These are phyloP conservation scores for Exophiala viscosa DNA, from an alignment of 2,329 filamentous ascomycete genomes.

Conservation along the genomic window DNA sequence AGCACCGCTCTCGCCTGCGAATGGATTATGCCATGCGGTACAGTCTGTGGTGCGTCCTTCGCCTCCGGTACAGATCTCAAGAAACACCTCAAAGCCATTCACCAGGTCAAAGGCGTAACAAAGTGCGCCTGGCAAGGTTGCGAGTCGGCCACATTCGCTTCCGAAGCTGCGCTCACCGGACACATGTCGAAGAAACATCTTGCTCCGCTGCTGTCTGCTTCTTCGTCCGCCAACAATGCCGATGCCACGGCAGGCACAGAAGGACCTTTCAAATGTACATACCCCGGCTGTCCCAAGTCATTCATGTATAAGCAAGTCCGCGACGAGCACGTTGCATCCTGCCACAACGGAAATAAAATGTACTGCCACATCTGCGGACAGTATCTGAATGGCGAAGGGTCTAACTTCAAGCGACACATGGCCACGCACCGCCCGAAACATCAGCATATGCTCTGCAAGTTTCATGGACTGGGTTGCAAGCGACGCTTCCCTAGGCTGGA, in stretches of 20 bases:
- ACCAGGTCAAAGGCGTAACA: constrained; percentile 25
- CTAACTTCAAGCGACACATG: constrained; percentile 29
- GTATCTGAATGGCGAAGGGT: constrained; percentile 28
- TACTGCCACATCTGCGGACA: constrained; percentile 28
- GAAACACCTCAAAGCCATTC: constrained; percentile 27
- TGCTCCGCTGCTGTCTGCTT: constrained; percentile 17
- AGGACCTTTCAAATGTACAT: constrained; percentile 29
- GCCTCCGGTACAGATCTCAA: constrained; percentile 27
- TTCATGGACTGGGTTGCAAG: constrained; percentile 26
- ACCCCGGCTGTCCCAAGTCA: constrained; percentile 26
- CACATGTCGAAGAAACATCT: constrained; percentile 30
- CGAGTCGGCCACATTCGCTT: constrained; percentile 25
- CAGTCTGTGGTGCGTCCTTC: constrained; percentile 26
- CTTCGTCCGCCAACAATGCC: constrained; percentile 3
- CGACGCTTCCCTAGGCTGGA: constrained; percentile 27
- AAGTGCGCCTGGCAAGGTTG: constrained; percentile 27
- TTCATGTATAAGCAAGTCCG: constrained; percentile 31
- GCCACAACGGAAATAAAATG: constrained; percentile 26
- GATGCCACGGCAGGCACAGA: constrained; percentile 9
- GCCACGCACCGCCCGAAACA: constrained; percentile 28
- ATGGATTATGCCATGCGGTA: constrained; percentile 30
- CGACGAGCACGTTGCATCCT: constrained; percentile 26
- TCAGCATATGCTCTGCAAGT: constrained; percentile 28
- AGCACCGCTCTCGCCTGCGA: constrained; percentile 22
- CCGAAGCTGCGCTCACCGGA: constrained; percentile 28